Evolutionary conservation across 768 basidiomycete genomes (phyloP).

Genomic region (Gautieria morchelliformis): DNA sequence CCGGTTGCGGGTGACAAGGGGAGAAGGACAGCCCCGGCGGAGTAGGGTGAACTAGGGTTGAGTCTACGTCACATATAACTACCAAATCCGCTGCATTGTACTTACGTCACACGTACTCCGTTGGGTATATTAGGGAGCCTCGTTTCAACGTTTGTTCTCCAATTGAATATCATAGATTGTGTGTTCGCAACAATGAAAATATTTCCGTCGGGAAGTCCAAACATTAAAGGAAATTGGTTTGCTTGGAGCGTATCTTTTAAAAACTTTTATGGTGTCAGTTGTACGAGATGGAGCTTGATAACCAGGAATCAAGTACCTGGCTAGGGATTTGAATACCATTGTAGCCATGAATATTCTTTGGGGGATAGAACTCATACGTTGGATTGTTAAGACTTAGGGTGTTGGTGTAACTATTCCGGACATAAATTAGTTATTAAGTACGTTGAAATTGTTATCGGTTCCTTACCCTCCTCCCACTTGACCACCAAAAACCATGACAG

Average conservation of each 20-base stretch:
- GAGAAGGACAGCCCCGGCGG: slow-evolving; percentile 23
- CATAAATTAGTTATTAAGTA: not conserved
- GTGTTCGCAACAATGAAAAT: slow-evolving; percentile 33
- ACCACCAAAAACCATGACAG: slow-evolving; percentile 23
- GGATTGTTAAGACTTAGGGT: slow-evolving; percentile 62
- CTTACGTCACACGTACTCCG: slow-evolving; percentile 26
- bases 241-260: slow-evolving; percentile 13
- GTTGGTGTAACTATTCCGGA: slow-evolving; percentile 56
- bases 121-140: slow-evolving; percentile 35
- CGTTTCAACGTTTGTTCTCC: slow-evolving; percentile 28
- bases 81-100: not conserved
- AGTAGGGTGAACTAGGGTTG: slow-evolving; percentile 9
- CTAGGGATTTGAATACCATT: slow-evolving; percentile 44
- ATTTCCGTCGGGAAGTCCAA: slow-evolving; percentile 30
- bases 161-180: slow-evolving; percentile 33
- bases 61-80: not conserved
- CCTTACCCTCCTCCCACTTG: slow-evolving; percentile 1
- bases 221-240: slow-evolving; percentile 16
- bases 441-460: slow-evolving; percentile 20
- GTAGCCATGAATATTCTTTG: slow-evolving; percentile 31
- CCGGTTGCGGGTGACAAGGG: slow-evolving; percentile 25
- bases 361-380: slow-evolving; percentile 74
- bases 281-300: not conserved
- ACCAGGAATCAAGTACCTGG: not conserved
- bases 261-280: slow-evolving; percentile 3